Percentiles rank a stretch among this genome's conserved stretches.
Evolutionary conservation across 305 asterid species (phyloP).

Genomic region (Fraxinus baroniana): DNA sequence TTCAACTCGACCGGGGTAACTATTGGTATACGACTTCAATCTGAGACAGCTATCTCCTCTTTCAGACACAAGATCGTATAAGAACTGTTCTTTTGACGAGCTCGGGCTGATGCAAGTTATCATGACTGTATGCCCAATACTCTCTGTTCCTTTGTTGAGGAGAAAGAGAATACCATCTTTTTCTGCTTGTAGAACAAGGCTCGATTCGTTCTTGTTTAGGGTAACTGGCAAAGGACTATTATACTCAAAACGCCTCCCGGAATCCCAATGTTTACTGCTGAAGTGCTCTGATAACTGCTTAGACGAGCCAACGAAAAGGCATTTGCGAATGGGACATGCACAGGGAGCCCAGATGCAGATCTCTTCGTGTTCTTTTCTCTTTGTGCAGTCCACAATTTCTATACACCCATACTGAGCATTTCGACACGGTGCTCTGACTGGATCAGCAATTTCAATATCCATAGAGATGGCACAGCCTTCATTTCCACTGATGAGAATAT

Average conservation of each 20-base stretch:
- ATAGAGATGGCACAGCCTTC: slow-evolving; percentile 50
- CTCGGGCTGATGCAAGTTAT: slow-evolving; percentile 76
- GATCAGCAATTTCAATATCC: slow-evolving; percentile 55
- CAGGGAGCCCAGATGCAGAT: slow-evolving; percentile 67
- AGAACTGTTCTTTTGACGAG: slow-evolving; percentile 56
- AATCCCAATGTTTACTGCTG: slow-evolving; percentile 79
- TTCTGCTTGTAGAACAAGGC: slow-evolving; percentile 78
- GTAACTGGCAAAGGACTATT: slow-evolving; percentile 64
- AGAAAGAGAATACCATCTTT: slow-evolving; percentile 77
- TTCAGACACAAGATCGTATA: slow-evolving; percentile 71
- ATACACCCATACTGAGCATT: slow-evolving; percentile 72
- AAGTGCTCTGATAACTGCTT: slow-evolving; percentile 66
- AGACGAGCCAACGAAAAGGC: slow-evolving; percentile 66
- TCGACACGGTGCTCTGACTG: slow-evolving; percentile 65
- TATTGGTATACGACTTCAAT: slow-evolving; percentile 64
- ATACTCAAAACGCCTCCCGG: slow-evolving; percentile 81
- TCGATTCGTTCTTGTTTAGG: slow-evolving; percentile 64
- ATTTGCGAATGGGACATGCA: slow-evolving; percentile 70
- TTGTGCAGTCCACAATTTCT: slow-evolving; percentile 48
- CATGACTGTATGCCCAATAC: slow-evolving; percentile 63
- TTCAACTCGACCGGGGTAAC: slow-evolving; percentile 72
- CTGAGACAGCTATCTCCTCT: slow-evolving; percentile 83
- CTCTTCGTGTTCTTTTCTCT: slow-evolving; percentile 65
- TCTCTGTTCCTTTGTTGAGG: slow-evolving; percentile 70
- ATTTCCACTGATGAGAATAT: slow-evolving; percentile 38